Evolutionary conservation across 2,329 filamentous ascomycete species (phyloP).

Genomic region (Claviceps arundinis): DNA sequence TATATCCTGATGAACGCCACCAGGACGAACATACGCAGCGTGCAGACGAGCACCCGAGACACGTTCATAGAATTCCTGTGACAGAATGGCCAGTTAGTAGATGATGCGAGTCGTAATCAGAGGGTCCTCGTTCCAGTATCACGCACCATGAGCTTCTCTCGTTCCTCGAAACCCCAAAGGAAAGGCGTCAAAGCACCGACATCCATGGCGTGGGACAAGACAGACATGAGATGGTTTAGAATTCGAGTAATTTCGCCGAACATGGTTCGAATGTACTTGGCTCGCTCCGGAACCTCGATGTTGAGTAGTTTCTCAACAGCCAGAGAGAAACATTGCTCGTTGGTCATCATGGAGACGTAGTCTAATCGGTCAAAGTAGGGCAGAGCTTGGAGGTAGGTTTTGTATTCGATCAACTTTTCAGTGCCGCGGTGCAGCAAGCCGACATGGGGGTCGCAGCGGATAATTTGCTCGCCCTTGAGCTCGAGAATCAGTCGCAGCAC

Average conservation of each 20-base stretch:
- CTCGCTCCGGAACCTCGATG: conserved; percentile 85
- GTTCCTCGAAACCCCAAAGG: conserved; percentile 98
- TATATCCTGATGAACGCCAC: conserved; percentile 91
- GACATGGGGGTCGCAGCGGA: conserved; percentile 93
- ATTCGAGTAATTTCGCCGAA: conserved; percentile 92
- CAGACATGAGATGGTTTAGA: conserved; percentile 95
- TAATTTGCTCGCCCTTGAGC: conserved; percentile 93
- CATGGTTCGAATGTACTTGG: conserved; percentile 92
- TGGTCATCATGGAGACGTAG: conserved; percentile 99
- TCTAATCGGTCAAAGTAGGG: conserved; percentile 98
- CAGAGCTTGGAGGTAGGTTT: conserved; percentile 94
- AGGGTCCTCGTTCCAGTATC: not conserved
- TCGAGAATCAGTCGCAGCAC: conserved; percentile 96
- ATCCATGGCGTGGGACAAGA: conserved; percentile 96
- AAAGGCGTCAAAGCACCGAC: conserved; percentile 96
- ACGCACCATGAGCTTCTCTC: conserved; percentile 97
- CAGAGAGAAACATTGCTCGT: conserved; percentile 93
- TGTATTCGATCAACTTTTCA: conserved; percentile 99
- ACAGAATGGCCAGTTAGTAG: not conserved
- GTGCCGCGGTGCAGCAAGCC: conserved; percentile 92
- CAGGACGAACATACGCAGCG: conserved; percentile 90
- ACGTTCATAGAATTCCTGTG: conserved; percentile 96
- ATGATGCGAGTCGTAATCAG: not conserved
- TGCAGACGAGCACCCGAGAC: conserved; percentile 96
- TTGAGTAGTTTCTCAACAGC: conserved; percentile 97